A percentile compares a stretch with the other conserved stretches of the same genome.
phyloP scores from a whole-genome alignment of 1,139 yeast species.

The Diutina siamensis region DNA sequence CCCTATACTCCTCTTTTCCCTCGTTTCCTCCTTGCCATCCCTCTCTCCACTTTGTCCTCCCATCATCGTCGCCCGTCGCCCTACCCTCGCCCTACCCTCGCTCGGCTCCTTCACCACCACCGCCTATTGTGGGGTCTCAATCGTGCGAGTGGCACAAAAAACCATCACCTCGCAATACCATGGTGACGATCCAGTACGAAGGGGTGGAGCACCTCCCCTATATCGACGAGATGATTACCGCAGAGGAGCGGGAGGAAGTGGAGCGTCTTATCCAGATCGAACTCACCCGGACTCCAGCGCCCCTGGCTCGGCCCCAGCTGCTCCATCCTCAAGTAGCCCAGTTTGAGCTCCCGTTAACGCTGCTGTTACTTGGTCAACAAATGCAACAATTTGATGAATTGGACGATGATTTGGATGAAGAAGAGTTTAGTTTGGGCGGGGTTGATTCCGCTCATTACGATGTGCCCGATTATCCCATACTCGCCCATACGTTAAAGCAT shows the following conservation, averaged over 20 bases:
- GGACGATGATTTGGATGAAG: constrained; percentile 1
- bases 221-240: background rate
- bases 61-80: too few relatives aligned
- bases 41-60: too few relatives aligned
- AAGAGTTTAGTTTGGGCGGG: background rate
- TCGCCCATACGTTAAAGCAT: constrained; percentile 21
- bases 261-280: constrained; percentile 4
- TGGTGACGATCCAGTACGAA: constrained; percentile 2
- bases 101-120: background rate
- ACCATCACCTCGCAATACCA: background rate
- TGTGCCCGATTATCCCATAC: constrained; percentile 15
- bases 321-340: background rate
- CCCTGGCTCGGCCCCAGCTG: background rate
- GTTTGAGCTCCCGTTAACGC: background rate
- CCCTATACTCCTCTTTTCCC: too few relatives aligned
- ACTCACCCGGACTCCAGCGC: background rate
- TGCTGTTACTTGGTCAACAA: background rate
- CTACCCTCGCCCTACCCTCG: too few relatives aligned
- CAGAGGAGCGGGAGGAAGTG: background rate
- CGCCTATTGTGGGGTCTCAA: too few relatives aligned
- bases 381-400: background rate
- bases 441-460: background rate
- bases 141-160: too few relatives aligned
- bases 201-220: constrained; percentile 3
- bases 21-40: too few relatives aligned